Conservation (phyloP, 164 flowering plant genomes). For the Magnolia officinalis region DNA sequence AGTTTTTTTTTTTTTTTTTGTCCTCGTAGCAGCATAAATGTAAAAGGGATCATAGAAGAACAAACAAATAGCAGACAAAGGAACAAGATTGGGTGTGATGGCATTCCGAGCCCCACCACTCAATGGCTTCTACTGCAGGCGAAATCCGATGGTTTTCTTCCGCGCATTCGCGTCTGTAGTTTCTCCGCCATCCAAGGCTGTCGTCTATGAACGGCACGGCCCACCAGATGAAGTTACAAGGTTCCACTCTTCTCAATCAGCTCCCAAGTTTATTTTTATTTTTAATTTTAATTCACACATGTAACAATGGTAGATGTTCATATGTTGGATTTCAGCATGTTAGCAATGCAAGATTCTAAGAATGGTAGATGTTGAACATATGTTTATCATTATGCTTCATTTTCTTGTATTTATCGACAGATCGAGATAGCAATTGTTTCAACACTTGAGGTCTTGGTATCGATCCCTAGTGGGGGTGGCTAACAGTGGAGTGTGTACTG, state of each 20-base stretch:
- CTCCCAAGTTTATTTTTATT: background rate
- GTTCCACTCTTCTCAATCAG: slow-evolving; percentile 20
- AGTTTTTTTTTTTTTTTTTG: too few species aligned
- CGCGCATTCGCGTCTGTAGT: slow-evolving; percentile 45
- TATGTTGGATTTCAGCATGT: background rate
- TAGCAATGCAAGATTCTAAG: background rate
- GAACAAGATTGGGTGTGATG: background rate
- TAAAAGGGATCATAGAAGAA: too few species aligned
- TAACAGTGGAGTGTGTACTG: too few species aligned
- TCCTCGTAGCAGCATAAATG: too few species aligned
- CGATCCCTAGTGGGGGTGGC: too few species aligned
- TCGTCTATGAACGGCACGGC: slow-evolving; percentile 80
- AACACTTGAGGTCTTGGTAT: too few species aligned
- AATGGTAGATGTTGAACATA: background rate
- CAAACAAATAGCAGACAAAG: too few species aligned
- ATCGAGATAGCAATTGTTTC: background rate
- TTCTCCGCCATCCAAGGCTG: slow-evolving; percentile 90
- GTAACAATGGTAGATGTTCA: background rate
- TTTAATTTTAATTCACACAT: background rate
- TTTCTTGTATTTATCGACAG: background rate
- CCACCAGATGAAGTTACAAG: slow-evolving; percentile 78
- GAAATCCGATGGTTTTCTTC: slow-evolving; percentile 13
- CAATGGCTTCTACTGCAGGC: background rate
- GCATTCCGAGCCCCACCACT: background rate
- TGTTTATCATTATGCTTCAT: too few species aligned